Conservation (phyloP, 208 protist species). For the Baffinella frigidus region DNA sequence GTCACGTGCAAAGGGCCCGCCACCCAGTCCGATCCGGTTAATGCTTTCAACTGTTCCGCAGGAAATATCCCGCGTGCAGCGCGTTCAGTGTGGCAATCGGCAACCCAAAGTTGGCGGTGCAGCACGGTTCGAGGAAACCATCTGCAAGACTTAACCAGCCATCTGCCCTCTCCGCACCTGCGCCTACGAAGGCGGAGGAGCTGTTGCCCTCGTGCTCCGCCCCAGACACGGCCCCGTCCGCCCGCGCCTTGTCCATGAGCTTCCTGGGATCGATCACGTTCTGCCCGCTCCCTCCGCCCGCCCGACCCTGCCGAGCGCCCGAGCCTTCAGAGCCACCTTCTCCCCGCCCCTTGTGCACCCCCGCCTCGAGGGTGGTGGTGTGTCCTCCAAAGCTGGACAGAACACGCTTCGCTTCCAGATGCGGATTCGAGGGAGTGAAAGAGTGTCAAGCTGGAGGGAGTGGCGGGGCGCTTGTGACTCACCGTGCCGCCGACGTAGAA, state of each 20-base stretch:
- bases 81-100: too few relatives aligned
- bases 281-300: constrained; percentile 41
- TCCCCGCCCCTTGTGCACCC: background rate
- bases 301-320: background rate
- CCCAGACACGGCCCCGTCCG: constrained; percentile 4
- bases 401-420: background rate
- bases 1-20: too few relatives aligned
- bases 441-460: too few relatives aligned
- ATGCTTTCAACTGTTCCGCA: too few relatives aligned
- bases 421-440: background rate
- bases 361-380: background rate
- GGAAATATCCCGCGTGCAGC: too few relatives aligned
- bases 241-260: background rate
- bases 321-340: background rate
- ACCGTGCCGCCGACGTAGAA: background rate
- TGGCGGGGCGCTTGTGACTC: background rate
- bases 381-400: background rate
- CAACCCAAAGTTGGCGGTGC: background rate
- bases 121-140: background rate
- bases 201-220: constrained; percentile 34
- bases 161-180: background rate
- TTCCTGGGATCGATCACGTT: constrained; percentile 52
- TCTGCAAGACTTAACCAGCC: too few relatives aligned
- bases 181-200: background rate
- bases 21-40: too few relatives aligned